Conservation (phyloP, 2,329 filamentous ascomycete genomes). For the Aspergillus pseudoterreus region DNA sequence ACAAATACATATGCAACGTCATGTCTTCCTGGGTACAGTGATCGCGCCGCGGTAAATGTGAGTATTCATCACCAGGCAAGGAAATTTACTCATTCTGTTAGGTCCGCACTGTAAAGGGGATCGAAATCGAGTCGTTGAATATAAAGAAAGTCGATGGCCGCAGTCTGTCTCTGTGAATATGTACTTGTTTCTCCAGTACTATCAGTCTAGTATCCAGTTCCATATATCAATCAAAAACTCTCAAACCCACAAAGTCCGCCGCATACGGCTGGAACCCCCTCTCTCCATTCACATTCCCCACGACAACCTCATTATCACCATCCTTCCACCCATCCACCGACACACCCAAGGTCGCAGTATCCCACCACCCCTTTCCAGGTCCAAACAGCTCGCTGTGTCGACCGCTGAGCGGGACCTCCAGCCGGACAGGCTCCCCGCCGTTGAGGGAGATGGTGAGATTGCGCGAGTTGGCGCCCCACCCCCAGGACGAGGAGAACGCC, state of each 20-base stretch:
- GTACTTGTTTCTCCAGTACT: background rate
- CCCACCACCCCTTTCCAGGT: slow-evolving; percentile 50
- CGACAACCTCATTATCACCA: slow-evolving; percentile 36
- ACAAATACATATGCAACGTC: slow-evolving; percentile 24
- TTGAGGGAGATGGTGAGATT: slow-evolving; percentile 53
- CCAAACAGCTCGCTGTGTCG: slow-evolving; percentile 33
- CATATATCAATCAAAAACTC: slow-evolving; percentile 10
- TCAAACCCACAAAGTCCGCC: slow-evolving; percentile 36
- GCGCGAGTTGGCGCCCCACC: slow-evolving; percentile 46
- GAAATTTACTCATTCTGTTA: slow-evolving; percentile 2
- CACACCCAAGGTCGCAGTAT: slow-evolving; percentile 45
- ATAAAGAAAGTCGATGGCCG: slow-evolving; percentile 20
- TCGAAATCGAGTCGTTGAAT: slow-evolving; percentile 24
- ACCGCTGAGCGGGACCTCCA: slow-evolving; percentile 48
- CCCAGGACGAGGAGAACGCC: slow-evolving; percentile 42
- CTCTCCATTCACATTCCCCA: slow-evolving; percentile 30
- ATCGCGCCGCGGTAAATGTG: slow-evolving; percentile 28
- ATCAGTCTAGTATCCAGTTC: background rate
- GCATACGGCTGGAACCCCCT: slow-evolving; percentile 25
- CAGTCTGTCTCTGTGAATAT: background rate
- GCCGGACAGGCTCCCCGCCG: slow-evolving; percentile 37
- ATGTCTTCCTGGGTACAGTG: slow-evolving; percentile 14
- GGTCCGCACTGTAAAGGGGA: slow-evolving; percentile 22
- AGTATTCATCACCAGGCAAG: slow-evolving; percentile 1
- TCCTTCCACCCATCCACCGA: slow-evolving; percentile 46